Base-by-base conservation (phyloP, 1,284 basidiomycete species). In the Fomes fomentarius region DNA sequence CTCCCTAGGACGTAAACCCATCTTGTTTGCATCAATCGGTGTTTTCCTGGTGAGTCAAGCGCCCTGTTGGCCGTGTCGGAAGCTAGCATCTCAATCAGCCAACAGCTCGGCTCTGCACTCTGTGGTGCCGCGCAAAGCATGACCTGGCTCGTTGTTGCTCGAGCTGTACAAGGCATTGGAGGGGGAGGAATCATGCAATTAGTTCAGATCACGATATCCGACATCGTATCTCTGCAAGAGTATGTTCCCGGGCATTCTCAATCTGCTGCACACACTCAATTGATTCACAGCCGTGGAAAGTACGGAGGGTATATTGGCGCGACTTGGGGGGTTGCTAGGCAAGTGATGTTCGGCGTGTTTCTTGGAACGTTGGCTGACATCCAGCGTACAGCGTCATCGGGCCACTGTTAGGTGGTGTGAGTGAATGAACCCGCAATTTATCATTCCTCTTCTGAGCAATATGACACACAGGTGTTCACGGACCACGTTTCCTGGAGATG, bases 141-240 rank as follows among this genome's bases (percentile, higher is more conserved):
- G 81, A 79, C 75, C 2, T 87, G 76, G 91, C 74, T 94, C 14
- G 84, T 91, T 39, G 76, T 89, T 1, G 83, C 80, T 43, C 81
- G 93, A 61, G 92, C 89, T 1, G 74, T 95, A 1, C 93, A 94
- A 67, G 93, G 92, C 11, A 82, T 93, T 25, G 92, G 92, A 25
- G 91, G 91, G 4, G 90, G 91, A 10, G 90, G 88, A 1, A 87
- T 91, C 56, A 76, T 91, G 8, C 82, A 81, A 50, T 71, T 85
- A 31, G 75, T 78, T 3, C 73, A 91, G 47, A 93, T 95, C 63
- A 86, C 83, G 0, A 84, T 94, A 12, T 84, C 86, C 33, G 93
- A 94, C 66, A 91, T 94, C 26, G 87, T 92, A 1, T 81, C 88
- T 1, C 70, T 93, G 26, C 76, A 85, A 74, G 84, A 89, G 88